Base-by-base conservation (phyloP, 2,329 filamentous ascomycete species). In the Kalmusia sp. region DNA sequence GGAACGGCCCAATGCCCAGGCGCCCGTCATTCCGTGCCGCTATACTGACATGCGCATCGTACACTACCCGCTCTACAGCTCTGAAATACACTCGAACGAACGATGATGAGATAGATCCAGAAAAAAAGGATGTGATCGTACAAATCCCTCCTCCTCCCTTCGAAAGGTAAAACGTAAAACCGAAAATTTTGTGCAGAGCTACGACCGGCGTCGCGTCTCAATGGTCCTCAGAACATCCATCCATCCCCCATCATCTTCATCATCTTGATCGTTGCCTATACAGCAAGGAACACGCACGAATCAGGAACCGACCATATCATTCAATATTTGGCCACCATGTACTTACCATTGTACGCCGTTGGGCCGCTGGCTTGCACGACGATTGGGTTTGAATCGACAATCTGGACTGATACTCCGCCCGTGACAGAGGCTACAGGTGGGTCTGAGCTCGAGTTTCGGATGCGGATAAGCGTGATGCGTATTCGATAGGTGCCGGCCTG, bases 401-500 rank as follows among this genome's bases (percentile, higher is more conserved):
- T 50, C 35, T 73, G 69, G 14, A 74, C 62, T 14, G 66, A 63
- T 5, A 64, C 46, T 8, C 68, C 70, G 41, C 67, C 68, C 14
- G 64, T 55, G 7, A 61, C 55, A 14, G 66, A 61, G 19, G 62
- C 47, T 22, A 67, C 61, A 7, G 67, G 62, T 12, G 64, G 59
- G 22, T 70, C 66, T 9, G 64, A 63, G 48, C 57, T 63, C 21
- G 67, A 61, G 41, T 60, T 63, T 31, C 63, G 63, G 21, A 72
- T 69, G 34, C 68, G 67, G n/a, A 74, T 62, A 22, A 75, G 59
- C 3, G 72, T 74, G 54, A 75, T 68, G 43, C 72, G 67, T 61
- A 75, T 71, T 25, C 68, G 66, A 54, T 70, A 75, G 14, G 65
- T 72, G 35, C 72, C 72, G 33, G 68, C 62, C 54, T 73, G 71